phyloP scores from a whole-genome alignment of 768 basidiomycete genomes.

The Brasilioporus rufonigricans region DNA sequence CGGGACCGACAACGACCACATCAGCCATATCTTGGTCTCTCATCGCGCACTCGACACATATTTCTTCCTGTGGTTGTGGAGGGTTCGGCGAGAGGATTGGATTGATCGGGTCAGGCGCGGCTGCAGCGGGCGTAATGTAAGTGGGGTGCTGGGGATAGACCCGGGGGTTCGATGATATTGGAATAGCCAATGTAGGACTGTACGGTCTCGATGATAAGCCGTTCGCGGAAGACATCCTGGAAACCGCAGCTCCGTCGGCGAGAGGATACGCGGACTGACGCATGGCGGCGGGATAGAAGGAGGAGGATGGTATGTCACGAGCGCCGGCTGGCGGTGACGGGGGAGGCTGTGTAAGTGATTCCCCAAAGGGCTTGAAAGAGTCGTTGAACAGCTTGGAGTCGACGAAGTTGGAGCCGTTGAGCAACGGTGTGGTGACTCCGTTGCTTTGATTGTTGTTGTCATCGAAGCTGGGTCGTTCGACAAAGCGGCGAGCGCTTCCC shows the following conservation, averaged over 20 bases:
- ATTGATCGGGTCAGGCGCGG: constrained; percentile 56
- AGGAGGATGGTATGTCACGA: constrained; percentile 31
- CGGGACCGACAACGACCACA: constrained; percentile 81
- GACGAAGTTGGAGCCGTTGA: constrained; percentile 25
- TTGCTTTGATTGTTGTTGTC: constrained; percentile 31
- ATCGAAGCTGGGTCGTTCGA: constrained; percentile 54
- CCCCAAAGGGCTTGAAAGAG: constrained; percentile 33
- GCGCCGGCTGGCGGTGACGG: constrained; percentile 20
- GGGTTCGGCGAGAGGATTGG: constrained; percentile 59
- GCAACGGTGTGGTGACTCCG: constrained; percentile 17
- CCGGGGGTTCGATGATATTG: constrained; percentile 65
- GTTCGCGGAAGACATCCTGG: constrained; percentile 46
- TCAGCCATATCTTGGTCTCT: constrained; percentile 98
- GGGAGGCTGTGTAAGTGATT: constrained; percentile 22
- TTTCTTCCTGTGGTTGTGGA: constrained; percentile 63
- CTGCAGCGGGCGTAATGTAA: constrained; percentile 56
- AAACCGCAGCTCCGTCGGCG: constrained; percentile 32
- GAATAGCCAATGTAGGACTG: constrained; percentile 37
- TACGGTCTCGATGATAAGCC: constrained; percentile 60
- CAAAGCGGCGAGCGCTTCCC: constrained; percentile 43
- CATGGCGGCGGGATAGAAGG: constrained; percentile 40
- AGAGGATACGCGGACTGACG: constrained; percentile 47
- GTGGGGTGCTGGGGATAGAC: constrained; percentile 76
- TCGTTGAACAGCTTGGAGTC: constrained; percentile 30
- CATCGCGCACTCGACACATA: constrained; percentile 98